Conservation (phyloP, 768 basidiomycete species). For the Holtermannia corniformis region DNA sequence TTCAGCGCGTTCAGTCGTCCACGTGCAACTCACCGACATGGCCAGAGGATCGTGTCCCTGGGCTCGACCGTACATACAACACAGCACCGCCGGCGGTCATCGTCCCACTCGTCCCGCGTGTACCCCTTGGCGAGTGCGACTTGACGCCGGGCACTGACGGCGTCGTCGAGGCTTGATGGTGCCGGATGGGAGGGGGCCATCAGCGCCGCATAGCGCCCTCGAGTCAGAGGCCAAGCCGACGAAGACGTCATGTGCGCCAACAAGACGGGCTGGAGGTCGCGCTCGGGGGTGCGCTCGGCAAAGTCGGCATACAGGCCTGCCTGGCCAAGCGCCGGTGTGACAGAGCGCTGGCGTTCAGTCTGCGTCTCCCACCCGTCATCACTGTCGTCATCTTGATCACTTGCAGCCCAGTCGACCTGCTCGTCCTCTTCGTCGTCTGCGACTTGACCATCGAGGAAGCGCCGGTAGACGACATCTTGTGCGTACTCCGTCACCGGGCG, state of each 20-base stretch:
- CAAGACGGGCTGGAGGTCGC: slow-evolving; percentile 28
- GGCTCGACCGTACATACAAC: slow-evolving; percentile 34
- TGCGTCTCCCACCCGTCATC: background rate
- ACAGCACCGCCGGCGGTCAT: slow-evolving; percentile 24
- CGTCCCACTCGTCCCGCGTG: slow-evolving; percentile 18
- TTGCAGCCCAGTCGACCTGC: slow-evolving; percentile 14
- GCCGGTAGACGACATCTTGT: background rate
- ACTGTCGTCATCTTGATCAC: background rate
- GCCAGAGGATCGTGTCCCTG: slow-evolving; percentile 36
- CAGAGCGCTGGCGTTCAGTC: slow-evolving; percentile 3
- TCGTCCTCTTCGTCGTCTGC: slow-evolving; percentile 31
- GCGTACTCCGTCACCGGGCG: slow-evolving; percentile 8
- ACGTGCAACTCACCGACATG: slow-evolving; percentile 18
- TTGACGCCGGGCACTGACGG: slow-evolving; percentile 13
- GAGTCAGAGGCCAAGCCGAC: slow-evolving; percentile 19
- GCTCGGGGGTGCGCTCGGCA: slow-evolving; percentile 3
- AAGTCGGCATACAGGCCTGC: slow-evolving; percentile 17
- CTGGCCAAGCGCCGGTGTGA: slow-evolving; percentile 1
- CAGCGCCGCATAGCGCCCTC: slow-evolving; percentile 25
- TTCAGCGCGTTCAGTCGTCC: background rate
- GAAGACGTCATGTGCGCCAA: slow-evolving; percentile 30
- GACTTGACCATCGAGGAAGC: slow-evolving; percentile 21
- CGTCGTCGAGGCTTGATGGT: slow-evolving; percentile 6
- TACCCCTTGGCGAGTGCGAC: slow-evolving; percentile 2
- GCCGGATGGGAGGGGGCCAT: slow-evolving; percentile 2